A percentile compares a stretch with the other conserved stretches of the same genome.
Evolutionary conservation across 805 yeast species (phyloP).

Genomic region (Monosporozyma siamensis): DNA sequence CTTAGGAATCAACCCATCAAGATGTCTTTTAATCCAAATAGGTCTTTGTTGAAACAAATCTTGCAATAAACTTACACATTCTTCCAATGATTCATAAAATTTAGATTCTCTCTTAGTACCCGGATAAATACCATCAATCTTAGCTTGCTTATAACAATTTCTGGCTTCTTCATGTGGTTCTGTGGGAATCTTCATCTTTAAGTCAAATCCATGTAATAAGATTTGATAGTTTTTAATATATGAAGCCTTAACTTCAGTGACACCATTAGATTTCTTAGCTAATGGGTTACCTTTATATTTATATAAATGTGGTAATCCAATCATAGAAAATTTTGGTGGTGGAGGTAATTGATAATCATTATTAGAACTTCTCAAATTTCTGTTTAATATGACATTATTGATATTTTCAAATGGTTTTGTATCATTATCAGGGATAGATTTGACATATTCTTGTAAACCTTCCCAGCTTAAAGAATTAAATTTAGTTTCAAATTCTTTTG

Average conservation of each 20-base stretch:
- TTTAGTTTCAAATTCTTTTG: conserved; percentile 27
- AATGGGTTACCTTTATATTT: conserved; percentile 67
- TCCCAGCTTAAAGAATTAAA: conserved; percentile 26
- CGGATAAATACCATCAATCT: conserved; percentile 25
- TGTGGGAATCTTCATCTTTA: conserved; percentile 38
- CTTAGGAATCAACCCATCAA: conserved; percentile 45
- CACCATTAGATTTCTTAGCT: conserved; percentile 46
- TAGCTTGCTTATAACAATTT: conserved; percentile 35
- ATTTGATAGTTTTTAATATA: conserved; percentile 36
- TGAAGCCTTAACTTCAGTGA: conserved; percentile 36
- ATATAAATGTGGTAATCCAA: conserved; percentile 68
- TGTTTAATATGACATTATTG: conserved; percentile 19
- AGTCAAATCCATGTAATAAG: conserved; percentile 37
- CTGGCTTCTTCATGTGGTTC: conserved; percentile 43
- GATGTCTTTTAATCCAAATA: conserved; percentile 74
- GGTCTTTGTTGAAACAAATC: conserved; percentile 62
- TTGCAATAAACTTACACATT: conserved; percentile 26
- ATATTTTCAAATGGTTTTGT: conserved; percentile 31
- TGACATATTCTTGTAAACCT: conserved; percentile 23
- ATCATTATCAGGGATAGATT: conserved; percentile 33
- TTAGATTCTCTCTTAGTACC: conserved; percentile 28
- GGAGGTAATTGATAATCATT: conserved; percentile 50
- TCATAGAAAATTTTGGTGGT: conserved; percentile 73
- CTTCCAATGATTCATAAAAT: conserved; percentile 24
- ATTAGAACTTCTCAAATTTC: conserved; percentile 16